phyloP scores from a whole-genome alignment of 768 basidiomycete species.

The Kwoniella sp. region DNA sequence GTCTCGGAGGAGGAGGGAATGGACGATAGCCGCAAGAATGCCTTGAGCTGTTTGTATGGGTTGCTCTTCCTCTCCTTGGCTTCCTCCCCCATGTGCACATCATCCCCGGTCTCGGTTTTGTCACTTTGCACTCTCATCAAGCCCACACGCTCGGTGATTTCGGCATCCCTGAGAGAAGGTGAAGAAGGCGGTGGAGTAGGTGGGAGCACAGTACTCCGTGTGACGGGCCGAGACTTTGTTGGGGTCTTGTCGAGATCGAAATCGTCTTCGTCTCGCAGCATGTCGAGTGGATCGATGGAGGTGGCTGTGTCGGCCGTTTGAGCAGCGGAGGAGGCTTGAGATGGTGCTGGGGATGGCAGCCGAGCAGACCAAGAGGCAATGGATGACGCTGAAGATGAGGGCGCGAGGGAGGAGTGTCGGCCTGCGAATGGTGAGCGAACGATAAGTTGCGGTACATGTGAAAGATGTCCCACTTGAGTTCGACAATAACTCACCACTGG shows the following conservation, averaged over 20 bases:
- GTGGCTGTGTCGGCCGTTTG: conserved; percentile 30
- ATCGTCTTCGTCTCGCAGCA: conserved; percentile 24
- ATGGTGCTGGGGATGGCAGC: conserved; percentile 40
- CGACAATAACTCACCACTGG: conserved; percentile 32
- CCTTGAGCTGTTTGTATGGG: conserved; percentile 52
- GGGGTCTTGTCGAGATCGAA: conserved; percentile 42
- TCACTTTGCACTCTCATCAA: conserved; percentile 39
- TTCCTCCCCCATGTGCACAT: conserved; percentile 8
- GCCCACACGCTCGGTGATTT: conserved; percentile 34
- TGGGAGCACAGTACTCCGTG: conserved; percentile 11
- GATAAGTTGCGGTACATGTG: not conserved
- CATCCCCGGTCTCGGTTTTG: conserved; percentile 10
- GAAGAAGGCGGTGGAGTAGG: conserved; percentile 46
- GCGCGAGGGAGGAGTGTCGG: conserved; percentile 34
- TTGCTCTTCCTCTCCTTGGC: conserved; percentile 29
- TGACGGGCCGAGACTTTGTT: conserved; percentile 34
- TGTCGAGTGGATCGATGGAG: conserved; percentile 30
- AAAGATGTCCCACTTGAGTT: no score
- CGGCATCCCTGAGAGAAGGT: conserved; percentile 24
- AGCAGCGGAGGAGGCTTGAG: conserved; percentile 31
- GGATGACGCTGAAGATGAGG: conserved; percentile 31
- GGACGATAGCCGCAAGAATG: conserved; percentile 46
- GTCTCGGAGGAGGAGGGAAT: conserved; percentile 17
- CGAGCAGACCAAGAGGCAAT: conserved; percentile 23
- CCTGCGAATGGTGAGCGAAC: not conserved